Conservation (phyloP, 495 filamentous ascomycete genomes). For the Aspergillus wentii region DNA sequence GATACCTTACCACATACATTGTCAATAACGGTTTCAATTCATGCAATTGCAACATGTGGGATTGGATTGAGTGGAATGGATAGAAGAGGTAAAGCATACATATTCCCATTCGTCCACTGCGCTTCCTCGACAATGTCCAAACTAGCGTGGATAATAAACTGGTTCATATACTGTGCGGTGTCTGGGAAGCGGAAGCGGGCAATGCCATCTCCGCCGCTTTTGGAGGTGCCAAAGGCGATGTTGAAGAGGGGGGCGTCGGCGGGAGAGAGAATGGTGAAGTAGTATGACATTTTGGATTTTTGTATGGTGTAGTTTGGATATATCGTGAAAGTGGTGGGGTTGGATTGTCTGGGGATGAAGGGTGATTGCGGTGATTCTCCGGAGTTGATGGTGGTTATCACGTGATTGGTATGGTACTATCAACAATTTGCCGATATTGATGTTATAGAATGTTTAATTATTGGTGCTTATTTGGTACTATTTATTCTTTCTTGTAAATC, state of each 20-base stretch:
- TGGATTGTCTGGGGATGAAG: too few species aligned
- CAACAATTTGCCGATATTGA: too few species aligned
- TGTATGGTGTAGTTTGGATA: too few species aligned
- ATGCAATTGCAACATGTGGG: background rate
- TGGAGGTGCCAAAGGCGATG: constrained; percentile 92
- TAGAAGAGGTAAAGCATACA: constrained; percentile 46
- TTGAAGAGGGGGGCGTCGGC: constrained; percentile 94
- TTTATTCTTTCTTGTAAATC: too few species aligned
- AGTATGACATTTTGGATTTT: constrained; percentile 74
- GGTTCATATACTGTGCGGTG: constrained; percentile 87
- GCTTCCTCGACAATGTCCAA: constrained; percentile 93
- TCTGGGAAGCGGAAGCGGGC: constrained; percentile 72
- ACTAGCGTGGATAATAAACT: constrained; percentile 90
- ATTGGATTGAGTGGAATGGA: background rate
- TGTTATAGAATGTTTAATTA: too few species aligned
- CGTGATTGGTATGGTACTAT: too few species aligned
- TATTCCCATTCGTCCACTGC: constrained; percentile 78
- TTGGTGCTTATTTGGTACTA: too few species aligned
- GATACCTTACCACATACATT: constrained; percentile 60
- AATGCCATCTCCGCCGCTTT: constrained; percentile 87
- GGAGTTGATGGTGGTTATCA: too few species aligned
- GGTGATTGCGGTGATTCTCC: too few species aligned
- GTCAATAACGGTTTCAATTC: background rate
- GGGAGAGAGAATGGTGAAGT: constrained; percentile 91
- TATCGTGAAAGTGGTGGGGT: too few species aligned